Evolutionary conservation across 2,329 filamentous ascomycete genomes (phyloP).

Genomic region (Colletotrichum zoysiae): DNA sequence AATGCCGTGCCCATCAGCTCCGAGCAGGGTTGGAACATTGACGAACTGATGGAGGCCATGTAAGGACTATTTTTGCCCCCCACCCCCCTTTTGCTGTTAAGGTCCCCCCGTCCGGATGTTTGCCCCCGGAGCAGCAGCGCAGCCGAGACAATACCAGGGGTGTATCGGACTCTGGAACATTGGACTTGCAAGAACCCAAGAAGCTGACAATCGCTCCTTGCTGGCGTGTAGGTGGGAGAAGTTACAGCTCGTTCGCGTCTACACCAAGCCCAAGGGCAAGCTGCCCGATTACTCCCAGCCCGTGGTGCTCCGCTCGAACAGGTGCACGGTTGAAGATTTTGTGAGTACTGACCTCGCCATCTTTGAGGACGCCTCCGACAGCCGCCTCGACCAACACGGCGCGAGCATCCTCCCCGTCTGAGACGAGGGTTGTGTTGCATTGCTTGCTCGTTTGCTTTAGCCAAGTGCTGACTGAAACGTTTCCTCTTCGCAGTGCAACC

Average conservation of each 20-base stretch:
- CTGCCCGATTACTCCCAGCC: constrained; percentile 92
- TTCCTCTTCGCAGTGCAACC: constrained; percentile 80
- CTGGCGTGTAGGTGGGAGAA: constrained; percentile 80
- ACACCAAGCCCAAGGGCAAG: constrained; percentile 98
- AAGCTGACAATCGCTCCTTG: constrained; percentile 20
- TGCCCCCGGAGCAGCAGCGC: constrained; percentile 13
- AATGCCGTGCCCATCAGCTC: constrained; percentile 98
- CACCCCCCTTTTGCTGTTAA: constrained; percentile 3
- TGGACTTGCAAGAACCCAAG: constrained; percentile 5
- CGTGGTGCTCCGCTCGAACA: constrained; percentile 85
- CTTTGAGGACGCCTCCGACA: background rate
- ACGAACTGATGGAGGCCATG: constrained; percentile 97
- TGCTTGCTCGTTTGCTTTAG: background rate
- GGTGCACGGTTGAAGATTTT: constrained; percentile 96
- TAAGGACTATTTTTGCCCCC: constrained; percentile 50
- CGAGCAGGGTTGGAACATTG: constrained; percentile 97
- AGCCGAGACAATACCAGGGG: constrained; percentile 12
- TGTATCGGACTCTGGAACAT: background rate
- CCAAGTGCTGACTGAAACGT: constrained; percentile 53
- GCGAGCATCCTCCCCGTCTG: constrained; percentile 13
- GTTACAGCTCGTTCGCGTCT: constrained; percentile 89
- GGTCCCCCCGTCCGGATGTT: constrained; percentile 4
- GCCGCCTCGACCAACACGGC: background rate
- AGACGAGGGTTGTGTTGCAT: constrained; percentile 8
- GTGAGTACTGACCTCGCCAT: constrained; percentile 68